Percentiles rank a stretch among this genome's conserved stretches.
Conservation (phyloP, 768 basidiomycete genomes). For the Rubroboletus pulcherrimus region DNA sequence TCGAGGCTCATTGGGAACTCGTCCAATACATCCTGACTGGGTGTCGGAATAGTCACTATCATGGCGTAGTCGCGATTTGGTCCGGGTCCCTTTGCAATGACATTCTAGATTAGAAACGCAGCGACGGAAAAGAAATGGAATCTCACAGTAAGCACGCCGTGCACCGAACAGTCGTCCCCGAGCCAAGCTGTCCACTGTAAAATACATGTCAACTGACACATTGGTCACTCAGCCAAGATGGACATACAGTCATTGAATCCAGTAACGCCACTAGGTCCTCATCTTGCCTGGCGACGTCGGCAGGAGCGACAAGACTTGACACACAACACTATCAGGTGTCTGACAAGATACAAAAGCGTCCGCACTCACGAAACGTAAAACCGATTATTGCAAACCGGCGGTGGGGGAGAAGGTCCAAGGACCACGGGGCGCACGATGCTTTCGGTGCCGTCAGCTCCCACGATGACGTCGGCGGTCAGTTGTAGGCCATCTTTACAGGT, state of each 20-base stretch:
- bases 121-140: background rate
- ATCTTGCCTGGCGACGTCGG: constrained; percentile 15
- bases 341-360: background rate
- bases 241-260: constrained; percentile 12
- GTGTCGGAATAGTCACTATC: constrained; percentile 10
- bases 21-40: background rate
- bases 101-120: background rate
- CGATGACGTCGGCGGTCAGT: constrained; percentile 47
- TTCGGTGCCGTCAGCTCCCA: constrained; percentile 59
- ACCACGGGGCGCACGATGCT: constrained; percentile 40
- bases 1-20: constrained; percentile 13
- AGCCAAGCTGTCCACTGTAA: constrained; percentile 23
- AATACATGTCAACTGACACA: background rate
- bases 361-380: constrained; percentile 14
- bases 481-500: constrained; percentile 40
- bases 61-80: constrained; percentile 15
- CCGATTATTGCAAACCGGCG: constrained; percentile 12
- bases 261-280: constrained; percentile 13
- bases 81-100: constrained; percentile 7
- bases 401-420: constrained; percentile 13
- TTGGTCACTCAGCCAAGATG: background rate
- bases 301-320: constrained; percentile 17
- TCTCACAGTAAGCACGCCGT: constrained; percentile 20
- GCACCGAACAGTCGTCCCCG: constrained; percentile 18
- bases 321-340: background rate